Percentiles rank a stretch among this genome's conserved stretches.
These are phyloP conservation scores for Chalciporus chontae DNA, from an alignment of 768 basidiomycete genomes.

Conservation along the genomic window DNA sequence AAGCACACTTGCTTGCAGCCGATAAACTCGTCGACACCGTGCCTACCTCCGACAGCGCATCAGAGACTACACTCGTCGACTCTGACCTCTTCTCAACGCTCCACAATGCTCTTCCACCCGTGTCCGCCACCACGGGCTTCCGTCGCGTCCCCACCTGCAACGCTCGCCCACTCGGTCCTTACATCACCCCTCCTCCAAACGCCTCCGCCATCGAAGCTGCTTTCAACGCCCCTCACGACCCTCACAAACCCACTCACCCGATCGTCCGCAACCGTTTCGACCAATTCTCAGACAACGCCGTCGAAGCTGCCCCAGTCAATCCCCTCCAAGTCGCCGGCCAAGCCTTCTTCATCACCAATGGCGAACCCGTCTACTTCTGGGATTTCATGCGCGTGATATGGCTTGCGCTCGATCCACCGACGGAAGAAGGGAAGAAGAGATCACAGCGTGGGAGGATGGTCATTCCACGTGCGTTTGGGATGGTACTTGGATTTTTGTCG, in stretches of 20 bases:
- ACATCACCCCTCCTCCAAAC: slow-evolving; percentile 55
- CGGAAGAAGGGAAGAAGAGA: slow-evolving; percentile 41
- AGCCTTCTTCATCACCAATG: slow-evolving; percentile 95
- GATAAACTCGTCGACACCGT: slow-evolving; percentile 68
- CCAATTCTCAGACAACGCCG: slow-evolving; percentile 58
- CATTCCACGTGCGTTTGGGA: slow-evolving; percentile 62
- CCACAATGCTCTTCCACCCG: slow-evolving; percentile 51
- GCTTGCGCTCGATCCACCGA: slow-evolving; percentile 57
- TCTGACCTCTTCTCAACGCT: slow-evolving; percentile 42
- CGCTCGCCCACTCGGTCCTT: slow-evolving; percentile 83
- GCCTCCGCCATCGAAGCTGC: slow-evolving; percentile 54
- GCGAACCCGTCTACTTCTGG: slow-evolving; percentile 96
- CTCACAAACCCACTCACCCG: slow-evolving; percentile 40
- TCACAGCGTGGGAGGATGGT: slow-evolving; percentile 37
- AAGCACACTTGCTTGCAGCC: slow-evolving; percentile 90
- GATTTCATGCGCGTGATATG: slow-evolving; percentile 84
- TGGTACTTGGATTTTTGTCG: slow-evolving; percentile 64
- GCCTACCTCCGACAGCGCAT: slow-evolving; percentile 32
- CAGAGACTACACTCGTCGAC: slow-evolving; percentile 38
- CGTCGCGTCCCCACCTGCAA: slow-evolving; percentile 73
- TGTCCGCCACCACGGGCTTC: slow-evolving; percentile 62
- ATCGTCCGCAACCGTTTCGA: slow-evolving; percentile 81
- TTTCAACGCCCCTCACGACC: slow-evolving; percentile 46
- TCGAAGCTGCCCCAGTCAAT: slow-evolving; percentile 48
- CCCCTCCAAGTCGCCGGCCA: slow-evolving; percentile 87